Conservation (phyloP, 345 rosid species). For the Arabidopsis suecica region DNA sequence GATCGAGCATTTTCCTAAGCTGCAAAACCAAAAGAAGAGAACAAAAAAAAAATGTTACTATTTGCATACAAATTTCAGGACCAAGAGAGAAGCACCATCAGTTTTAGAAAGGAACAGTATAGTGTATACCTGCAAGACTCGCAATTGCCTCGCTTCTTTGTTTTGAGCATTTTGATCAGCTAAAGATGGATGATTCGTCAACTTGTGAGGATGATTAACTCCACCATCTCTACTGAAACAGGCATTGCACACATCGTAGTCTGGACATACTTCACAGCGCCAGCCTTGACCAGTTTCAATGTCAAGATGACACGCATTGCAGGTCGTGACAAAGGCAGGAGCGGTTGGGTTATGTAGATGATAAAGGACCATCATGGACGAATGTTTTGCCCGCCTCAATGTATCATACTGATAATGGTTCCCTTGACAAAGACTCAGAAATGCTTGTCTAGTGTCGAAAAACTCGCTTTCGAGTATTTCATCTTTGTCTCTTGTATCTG, state of each 20-base stretch:
- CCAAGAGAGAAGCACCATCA: slow-evolving; percentile 24
- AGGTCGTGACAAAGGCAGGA: slow-evolving; percentile 95
- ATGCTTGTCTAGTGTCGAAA: slow-evolving; percentile 98
- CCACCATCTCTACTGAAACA: slow-evolving; percentile 92
- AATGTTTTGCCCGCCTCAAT: slow-evolving; percentile 96
- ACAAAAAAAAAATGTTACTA: not conserved
- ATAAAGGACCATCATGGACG: slow-evolving; percentile 99
- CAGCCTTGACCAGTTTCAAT: slow-evolving; percentile 99
- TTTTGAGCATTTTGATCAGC: slow-evolving; percentile 99
- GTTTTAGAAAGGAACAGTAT: not conserved
- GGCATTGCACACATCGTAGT: slow-evolving; percentile 89
- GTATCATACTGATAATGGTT: slow-evolving; percentile 99
- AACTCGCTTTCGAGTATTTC: slow-evolving; percentile 99
- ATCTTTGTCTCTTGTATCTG: slow-evolving; percentile 92
- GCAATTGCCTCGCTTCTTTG: slow-evolving; percentile 90
- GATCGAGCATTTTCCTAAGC: slow-evolving; percentile 99
- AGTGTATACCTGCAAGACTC: slow-evolving; percentile 74
- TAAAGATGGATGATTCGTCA: slow-evolving; percentile 91
- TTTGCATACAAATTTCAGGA: not conserved
- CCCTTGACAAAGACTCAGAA: slow-evolving; percentile 99
- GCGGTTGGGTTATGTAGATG: slow-evolving; percentile 99
- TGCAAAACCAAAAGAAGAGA: slow-evolving; percentile 50
- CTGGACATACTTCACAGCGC: slow-evolving; percentile 99
- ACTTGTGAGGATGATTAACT: slow-evolving; percentile 95
- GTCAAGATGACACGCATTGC: slow-evolving; percentile 89